Base-by-base conservation (phyloP, 139 green algal genomes). In the Zygnema circumcarinatum region DNA sequence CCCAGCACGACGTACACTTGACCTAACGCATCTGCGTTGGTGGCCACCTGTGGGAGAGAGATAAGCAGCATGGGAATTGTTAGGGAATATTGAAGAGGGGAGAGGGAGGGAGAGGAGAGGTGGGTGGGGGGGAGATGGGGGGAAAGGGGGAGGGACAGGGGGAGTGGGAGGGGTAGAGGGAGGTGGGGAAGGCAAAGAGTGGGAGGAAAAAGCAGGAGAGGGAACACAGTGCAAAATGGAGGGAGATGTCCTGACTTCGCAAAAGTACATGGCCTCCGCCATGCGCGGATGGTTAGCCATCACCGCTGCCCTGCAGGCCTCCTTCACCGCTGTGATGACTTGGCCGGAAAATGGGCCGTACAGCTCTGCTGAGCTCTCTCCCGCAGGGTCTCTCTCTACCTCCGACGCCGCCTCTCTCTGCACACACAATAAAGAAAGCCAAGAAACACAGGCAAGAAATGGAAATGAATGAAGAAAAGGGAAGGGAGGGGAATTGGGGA, bases 241-340 rank as follows among this genome's bases (percentile, higher is more conserved):
- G n/a, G n/a, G n/a, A n/a, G n/a, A n/a, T n/a, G n/a, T n/a, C n/a
- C 69, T 1, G 38, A 86, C 82, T 62, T 92, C 56, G 42, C 76
- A 89, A 35, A 92, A 76, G 88, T 98, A 98, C 92, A 98, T 94
- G 38, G 97, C 96, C 92, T 99, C 96, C 52, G 97, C 96, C 74
- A 99, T 91, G 0, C 97, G 92, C 0, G 97, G 94, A 21, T 93
- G 90, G 0, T 91, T 92, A 86, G 96, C 95, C 72, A 96, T 31
- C 22, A 99, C 92, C 0, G 96, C 95, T 31, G 92, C 89, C 52
- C 95, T 92, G 82, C 96, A 95, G 20, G 94, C 95, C 75, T 95
- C 90, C 67, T n/a, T 40, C 35, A 85, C 78, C 20, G 84, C 79
- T n/a, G 81, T 84, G 22, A 93, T 92, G 32, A 92, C 82, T 41